A percentile compares a stretch with the other conserved stretches of the same genome.
These are phyloP conservation scores for Pythium oligandrum DNA, from an alignment of 352 stramenopile genomes.

Conservation along the genomic window DNA sequence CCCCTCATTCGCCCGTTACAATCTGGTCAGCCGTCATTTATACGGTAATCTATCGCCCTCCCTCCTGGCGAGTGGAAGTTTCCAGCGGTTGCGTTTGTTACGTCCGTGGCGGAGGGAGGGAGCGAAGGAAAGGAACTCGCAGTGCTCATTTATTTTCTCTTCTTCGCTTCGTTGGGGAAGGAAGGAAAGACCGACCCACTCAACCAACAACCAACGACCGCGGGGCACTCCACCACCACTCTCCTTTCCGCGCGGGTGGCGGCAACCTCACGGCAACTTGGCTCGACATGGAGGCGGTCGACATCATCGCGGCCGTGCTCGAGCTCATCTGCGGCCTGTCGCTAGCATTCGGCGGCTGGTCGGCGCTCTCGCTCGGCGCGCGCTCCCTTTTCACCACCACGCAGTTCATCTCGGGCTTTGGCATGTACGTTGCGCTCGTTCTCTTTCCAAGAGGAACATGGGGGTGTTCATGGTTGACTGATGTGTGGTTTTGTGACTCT, in stretches of 20 bases:
- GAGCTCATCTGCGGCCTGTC: constrained; percentile 76
- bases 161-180: constrained; percentile 13
- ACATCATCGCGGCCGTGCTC: constrained; percentile 75
- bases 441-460: no score
- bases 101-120: no score
- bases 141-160: constrained; percentile 18
- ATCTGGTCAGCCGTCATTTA: background rate
- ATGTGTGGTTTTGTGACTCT: background rate
- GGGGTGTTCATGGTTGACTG: no score
- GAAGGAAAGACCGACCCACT: constrained; percentile 8
- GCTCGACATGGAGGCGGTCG: constrained; percentile 12
- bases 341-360: constrained; percentile 85
- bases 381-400: constrained; percentile 80
- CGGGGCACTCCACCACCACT: background rate
- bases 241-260: background rate
- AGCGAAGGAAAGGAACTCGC: background rate
- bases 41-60: background rate
- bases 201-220: no score
- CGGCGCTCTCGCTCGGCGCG: constrained; percentile 74
- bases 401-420: constrained; percentile 78
- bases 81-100: background rate
- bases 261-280: no score
- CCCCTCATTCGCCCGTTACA: constrained; percentile 3
- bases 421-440: constrained; percentile 52
- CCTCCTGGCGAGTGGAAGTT: constrained; percentile 4